These are phyloP conservation scores for Oryza punctata DNA, from an alignment of 176 grass and related monocot species.

Conservation along the genomic window DNA sequence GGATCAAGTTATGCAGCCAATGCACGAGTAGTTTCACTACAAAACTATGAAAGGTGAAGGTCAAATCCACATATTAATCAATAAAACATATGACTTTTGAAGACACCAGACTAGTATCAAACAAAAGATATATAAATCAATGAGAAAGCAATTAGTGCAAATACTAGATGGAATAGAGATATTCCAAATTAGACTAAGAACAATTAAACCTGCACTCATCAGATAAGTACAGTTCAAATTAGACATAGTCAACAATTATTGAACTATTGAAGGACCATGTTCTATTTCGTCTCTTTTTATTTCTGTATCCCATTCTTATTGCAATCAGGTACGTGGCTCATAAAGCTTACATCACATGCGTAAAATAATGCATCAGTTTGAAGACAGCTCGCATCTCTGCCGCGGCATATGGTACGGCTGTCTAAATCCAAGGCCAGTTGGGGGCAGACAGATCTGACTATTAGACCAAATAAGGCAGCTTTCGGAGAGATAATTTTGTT, in stretches of 20 bases:
- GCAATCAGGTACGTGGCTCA: background rate
- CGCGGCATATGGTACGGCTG: background rate
- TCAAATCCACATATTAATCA: background rate
- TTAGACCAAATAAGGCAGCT: background rate
- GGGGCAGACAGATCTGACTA: background rate
- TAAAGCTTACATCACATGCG: background rate
- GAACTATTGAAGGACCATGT: background rate
- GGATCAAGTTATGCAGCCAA: background rate
- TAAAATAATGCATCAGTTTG: constrained; percentile 16
- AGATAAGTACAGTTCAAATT: background rate
- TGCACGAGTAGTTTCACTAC: background rate
- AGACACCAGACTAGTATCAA: background rate
- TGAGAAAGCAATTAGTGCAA: background rate
- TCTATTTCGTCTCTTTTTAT: background rate
- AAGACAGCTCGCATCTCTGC: background rate
- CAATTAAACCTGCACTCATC: background rate
- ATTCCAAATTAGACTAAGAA: background rate
- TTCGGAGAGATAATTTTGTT: background rate
- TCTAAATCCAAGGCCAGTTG: constrained; percentile 10
- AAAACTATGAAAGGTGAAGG: background rate
- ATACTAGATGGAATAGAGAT: background rate
- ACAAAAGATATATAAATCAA: background rate
- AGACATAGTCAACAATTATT: background rate
- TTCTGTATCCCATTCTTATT: background rate
- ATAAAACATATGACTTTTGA: background rate